These are phyloP conservation scores for Cryptococcus floricola DNA, from an alignment of 1,284 basidiomycete genomes.

Conservation along the genomic window DNA sequence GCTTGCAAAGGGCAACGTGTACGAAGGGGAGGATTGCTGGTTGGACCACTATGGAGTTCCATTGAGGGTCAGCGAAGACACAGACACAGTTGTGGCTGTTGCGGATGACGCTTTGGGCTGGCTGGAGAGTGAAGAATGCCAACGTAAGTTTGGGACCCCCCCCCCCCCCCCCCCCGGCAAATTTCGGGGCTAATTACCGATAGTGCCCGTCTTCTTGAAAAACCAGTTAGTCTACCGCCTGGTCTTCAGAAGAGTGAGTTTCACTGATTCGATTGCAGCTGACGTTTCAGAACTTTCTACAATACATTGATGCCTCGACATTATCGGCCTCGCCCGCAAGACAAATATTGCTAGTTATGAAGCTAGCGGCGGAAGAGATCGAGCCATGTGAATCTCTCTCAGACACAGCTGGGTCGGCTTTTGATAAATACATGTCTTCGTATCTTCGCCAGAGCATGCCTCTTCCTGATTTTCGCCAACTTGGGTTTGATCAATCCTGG, in stretches of 20 bases:
- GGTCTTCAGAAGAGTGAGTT: slow-evolving; percentile 14
- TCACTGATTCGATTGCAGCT: background rate
- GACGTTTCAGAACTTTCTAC: slow-evolving; percentile 11
- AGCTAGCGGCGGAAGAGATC: slow-evolving; percentile 2
- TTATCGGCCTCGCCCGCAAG: background rate
- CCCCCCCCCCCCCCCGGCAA: background rate
- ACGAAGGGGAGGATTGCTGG: slow-evolving; percentile 86
- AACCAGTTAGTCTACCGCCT: slow-evolving; percentile 10
- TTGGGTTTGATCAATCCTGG: slow-evolving; percentile 57
- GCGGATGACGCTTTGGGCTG: slow-evolving; percentile 60
- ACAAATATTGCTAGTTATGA: slow-evolving; percentile 6
- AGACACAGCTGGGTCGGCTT: background rate
- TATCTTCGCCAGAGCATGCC: slow-evolving; percentile 70
- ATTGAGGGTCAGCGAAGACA: slow-evolving; percentile 66
- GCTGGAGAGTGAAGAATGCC: slow-evolving; percentile 49
- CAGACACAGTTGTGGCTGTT: slow-evolving; percentile 57
- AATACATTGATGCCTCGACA: slow-evolving; percentile 5
- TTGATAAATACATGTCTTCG: slow-evolving; percentile 34
- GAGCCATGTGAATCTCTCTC: background rate
- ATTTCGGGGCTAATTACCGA: background rate
- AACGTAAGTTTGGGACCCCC: slow-evolving; percentile 1
- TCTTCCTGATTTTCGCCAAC: slow-evolving; percentile 59
- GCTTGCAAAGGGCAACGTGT: slow-evolving; percentile 64
- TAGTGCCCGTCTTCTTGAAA: slow-evolving; percentile 3
- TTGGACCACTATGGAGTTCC: slow-evolving; percentile 79